Evolutionary conservation across 768 basidiomycete species (phyloP).

Genomic region (Amyloporia xantha): DNA sequence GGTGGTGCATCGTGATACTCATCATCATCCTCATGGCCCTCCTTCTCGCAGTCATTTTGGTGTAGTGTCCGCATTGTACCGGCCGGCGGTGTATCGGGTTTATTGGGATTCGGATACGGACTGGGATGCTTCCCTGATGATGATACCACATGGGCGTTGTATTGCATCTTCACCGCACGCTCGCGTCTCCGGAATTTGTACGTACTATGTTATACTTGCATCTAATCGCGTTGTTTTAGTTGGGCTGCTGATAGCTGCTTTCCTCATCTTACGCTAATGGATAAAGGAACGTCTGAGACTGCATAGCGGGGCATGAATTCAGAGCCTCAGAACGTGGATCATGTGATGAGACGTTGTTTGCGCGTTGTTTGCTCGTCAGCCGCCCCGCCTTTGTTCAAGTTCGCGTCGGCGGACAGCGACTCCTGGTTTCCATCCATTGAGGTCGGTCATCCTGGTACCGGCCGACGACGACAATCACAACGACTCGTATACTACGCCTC

Average conservation of each 20-base stretch:
- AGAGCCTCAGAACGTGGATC: too few relatives aligned
- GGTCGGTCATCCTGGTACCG: not conserved
- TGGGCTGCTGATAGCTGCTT: too few relatives aligned
- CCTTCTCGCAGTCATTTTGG: constrained; percentile 71
- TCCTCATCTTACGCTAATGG: too few relatives aligned
- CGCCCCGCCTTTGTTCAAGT: constrained; percentile 1
- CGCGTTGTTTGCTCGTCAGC: constrained; percentile 15
- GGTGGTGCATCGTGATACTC: constrained; percentile 84
- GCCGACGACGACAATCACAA: constrained; percentile 1
- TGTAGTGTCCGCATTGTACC: constrained; percentile 35
- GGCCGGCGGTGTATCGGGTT: not conserved
- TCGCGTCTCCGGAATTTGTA: not conserved
- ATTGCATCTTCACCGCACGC: not conserved
- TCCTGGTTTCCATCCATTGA: not conserved
- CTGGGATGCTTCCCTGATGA: not conserved
- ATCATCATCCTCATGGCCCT: constrained; percentile 74
- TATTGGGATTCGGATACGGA: not conserved
- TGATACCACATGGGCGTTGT: constrained; percentile 1
- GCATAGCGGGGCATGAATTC: too few relatives aligned
- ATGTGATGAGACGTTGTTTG: constrained; percentile 12
- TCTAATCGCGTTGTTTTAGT: not conserved
- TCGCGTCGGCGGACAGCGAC: constrained; percentile 4
- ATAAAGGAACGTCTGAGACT: too few relatives aligned
- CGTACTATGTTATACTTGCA: not conserved
- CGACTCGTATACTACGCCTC: constrained; percentile 1